A percentile compares a stretch with the other conserved stretches of the same genome.
Evolutionary conservation across 306 rosid genomes (phyloP).

Genomic region (Cicer pinnatifidum): DNA sequence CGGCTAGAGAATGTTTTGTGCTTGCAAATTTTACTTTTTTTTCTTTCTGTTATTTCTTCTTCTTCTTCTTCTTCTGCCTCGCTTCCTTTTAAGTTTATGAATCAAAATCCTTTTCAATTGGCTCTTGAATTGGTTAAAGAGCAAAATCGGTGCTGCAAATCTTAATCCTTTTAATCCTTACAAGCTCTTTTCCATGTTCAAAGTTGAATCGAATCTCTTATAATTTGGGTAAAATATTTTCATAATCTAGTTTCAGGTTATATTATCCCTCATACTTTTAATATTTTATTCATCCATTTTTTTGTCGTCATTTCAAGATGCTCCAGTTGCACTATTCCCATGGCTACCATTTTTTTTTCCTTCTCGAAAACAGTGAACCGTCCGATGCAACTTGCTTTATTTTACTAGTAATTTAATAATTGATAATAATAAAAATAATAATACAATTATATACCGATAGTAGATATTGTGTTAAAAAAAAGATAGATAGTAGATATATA

Average conservation of each 20-base stretch:
- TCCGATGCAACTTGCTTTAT: background rate
- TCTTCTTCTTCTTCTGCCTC: background rate
- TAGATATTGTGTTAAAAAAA: no score
- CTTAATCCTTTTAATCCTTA: background rate
- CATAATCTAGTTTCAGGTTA: background rate
- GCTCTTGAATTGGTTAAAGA: background rate
- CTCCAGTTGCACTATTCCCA: background rate
- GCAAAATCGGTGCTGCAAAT: background rate
- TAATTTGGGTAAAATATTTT: background rate
- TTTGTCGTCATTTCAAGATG: slow-evolving; percentile 5
- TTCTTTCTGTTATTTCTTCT: background rate
- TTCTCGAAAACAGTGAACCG: background rate
- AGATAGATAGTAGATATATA: background rate
- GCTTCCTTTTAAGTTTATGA: background rate
- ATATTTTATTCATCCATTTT: background rate
- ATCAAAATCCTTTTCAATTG: background rate
- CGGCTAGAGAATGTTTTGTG: background rate
- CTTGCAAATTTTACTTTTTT: background rate
- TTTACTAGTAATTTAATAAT: background rate
- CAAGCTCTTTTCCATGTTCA: background rate
- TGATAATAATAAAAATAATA: no score
- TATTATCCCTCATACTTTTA: background rate
- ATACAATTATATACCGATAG: no score
- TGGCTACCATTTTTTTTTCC: background rate
- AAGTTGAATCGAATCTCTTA: background rate